Evolutionary conservation across 106 monocot species (phyloP).

Genomic region (Dactylorhiza incarnata): DNA sequence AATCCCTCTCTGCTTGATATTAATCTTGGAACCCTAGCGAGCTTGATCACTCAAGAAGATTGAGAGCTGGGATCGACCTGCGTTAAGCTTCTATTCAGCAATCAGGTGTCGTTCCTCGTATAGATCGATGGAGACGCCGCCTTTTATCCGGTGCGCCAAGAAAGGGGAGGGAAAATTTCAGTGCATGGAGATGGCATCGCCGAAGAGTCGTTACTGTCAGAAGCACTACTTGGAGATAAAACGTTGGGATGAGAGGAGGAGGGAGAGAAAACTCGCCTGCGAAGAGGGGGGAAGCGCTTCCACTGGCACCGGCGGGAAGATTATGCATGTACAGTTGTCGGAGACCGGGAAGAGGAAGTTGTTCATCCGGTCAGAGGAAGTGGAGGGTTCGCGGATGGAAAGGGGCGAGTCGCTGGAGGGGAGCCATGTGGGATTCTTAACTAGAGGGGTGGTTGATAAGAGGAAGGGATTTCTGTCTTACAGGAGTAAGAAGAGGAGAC

Average conservation of each 20-base stretch:
- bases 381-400: not conserved
- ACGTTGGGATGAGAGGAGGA: not conserved
- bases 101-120: not conserved
- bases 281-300: not conserved
- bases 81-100: not conserved
- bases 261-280: not conserved
- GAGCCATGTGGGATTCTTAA: not conserved
- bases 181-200: not conserved
- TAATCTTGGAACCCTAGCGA: not conserved
- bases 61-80: not conserved
- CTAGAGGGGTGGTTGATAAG: not conserved
- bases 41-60: not conserved
- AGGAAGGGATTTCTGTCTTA: not conserved
- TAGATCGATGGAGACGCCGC: not conserved
- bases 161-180: not conserved
- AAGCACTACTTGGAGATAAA: not conserved
- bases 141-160: not conserved
- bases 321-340: not conserved
- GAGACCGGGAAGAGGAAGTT: not conserved
- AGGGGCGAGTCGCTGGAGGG: not conserved
- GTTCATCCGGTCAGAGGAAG: not conserved
- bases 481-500: not conserved
- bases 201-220: not conserved
- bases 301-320: not conserved
- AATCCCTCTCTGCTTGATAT: not conserved